Base-by-base conservation (phyloP, 1,284 basidiomycete species). In the Cryptococcus sp. region DNA sequence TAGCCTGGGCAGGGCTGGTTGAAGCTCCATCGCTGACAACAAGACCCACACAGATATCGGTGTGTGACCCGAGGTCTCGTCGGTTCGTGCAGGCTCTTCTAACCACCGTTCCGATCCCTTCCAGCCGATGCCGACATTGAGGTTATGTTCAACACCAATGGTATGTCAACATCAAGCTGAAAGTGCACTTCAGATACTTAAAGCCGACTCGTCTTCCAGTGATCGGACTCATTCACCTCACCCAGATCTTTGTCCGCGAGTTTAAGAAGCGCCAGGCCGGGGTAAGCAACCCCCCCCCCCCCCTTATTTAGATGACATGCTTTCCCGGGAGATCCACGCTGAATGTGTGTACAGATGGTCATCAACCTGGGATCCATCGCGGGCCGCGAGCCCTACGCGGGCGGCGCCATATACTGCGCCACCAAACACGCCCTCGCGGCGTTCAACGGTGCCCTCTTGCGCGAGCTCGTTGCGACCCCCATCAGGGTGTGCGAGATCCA, bases 281-380 rank as follows among this genome's bases (percentile, higher is more conserved):
- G 0, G 70, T 72, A 45, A n/a, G n/a, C n/a, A n/a, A n/a, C n/a
- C n/a, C n/a, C n/a, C n/a, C n/a, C n/a, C n/a, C n/a, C n/a, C n/a
- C n/a, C n/a, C n/a, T n/a, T n/a, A n/a, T n/a, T n/a, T n/a, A n/a
- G n/a, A n/a, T n/a, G n/a, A n/a, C n/a, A n/a, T n/a, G n/a, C n/a
- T n/a, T n/a, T n/a, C n/a, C n/a, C n/a, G n/a, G n/a, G 7, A 9
- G 9, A 18, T 21, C n/a, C 9, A 8, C 7, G 23, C 42, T 18
- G 42, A 18, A 8, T 18, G n/a, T 44, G n/a, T 44, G 42, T 39
- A 11, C 45, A 72, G 70, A 94, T 97, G 78, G 81, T 99, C 65
- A 96, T 99, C 79, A 95, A 96, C 78, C 81, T 99, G 57, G 94
- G 96, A 47, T 94, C 91, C 13, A 85, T 99, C 57, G 93, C 91